Conservation (phyloP, 768 basidiomycete species). For the Pleurotus giganteus region DNA sequence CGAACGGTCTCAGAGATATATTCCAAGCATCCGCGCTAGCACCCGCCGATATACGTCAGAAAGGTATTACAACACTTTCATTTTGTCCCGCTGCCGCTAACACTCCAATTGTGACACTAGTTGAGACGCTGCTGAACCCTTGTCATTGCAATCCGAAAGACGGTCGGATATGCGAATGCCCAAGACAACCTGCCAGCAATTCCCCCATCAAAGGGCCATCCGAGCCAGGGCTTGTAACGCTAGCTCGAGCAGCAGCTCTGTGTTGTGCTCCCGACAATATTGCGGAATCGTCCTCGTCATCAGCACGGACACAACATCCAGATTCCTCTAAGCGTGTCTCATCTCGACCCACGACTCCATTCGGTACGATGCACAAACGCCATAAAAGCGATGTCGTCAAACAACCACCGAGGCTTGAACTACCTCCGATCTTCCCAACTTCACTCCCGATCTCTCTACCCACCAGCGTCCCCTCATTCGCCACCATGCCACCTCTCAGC, state of each 20-base stretch:
- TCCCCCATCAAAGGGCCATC: conserved; percentile 8
- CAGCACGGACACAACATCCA: background rate
- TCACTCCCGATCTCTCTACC: conserved; percentile 19
- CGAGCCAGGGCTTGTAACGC: conserved; percentile 25
- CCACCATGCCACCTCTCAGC: conserved; percentile 59
- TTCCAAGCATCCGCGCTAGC: conserved; percentile 27
- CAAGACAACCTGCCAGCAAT: conserved; percentile 26
- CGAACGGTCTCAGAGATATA: conserved; percentile 69
- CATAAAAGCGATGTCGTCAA: conserved; percentile 12
- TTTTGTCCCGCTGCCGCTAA: conserved; percentile 12
- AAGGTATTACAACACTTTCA: conserved; percentile 33
- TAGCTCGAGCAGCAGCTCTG: conserved; percentile 38
- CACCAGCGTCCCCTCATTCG: conserved; percentile 43
- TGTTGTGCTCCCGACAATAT: conserved; percentile 19
- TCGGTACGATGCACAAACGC: conserved; percentile 27
- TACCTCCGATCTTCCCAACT: conserved; percentile 46
- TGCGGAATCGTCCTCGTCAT: conserved; percentile 15
- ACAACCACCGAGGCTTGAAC: conserved; percentile 32
- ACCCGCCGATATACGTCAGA: conserved; percentile 45
- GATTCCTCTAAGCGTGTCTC: background rate
- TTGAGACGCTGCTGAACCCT: conserved; percentile 61
- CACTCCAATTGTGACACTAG: conserved; percentile 29
- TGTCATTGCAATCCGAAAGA: conserved; percentile 48
- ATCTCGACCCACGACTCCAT: conserved; percentile 21
- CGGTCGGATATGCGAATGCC: conserved; percentile 44